phyloP scores from a whole-genome alignment of 2,329 filamentous ascomycete species.

The Pochonia chlamydosporia region DNA sequence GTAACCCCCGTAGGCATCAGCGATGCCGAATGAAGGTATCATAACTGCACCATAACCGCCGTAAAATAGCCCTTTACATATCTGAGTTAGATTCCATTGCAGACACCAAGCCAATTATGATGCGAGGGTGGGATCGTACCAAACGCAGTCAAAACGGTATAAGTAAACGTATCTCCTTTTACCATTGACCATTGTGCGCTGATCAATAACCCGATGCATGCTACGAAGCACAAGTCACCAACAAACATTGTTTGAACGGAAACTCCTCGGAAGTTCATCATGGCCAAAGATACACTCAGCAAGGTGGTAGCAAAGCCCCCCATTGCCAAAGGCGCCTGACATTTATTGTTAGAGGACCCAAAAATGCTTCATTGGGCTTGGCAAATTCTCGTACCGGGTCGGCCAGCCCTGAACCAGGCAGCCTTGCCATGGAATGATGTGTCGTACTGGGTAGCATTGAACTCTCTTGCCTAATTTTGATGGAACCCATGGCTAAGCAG shows the following conservation, averaged over 20 bases:
- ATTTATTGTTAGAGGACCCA: no score
- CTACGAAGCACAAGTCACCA: conserved; percentile 22
- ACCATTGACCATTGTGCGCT: conserved; percentile 23
- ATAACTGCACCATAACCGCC: conserved; percentile 21
- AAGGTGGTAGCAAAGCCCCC: conserved; percentile 23
- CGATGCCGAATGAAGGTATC: conserved; percentile 17
- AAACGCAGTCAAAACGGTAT: conserved; percentile 21
- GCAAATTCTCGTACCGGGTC: no score
- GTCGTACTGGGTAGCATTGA: no score
- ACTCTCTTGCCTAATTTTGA: no score
- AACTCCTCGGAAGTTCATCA: conserved; percentile 24
- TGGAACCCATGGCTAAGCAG: no score
- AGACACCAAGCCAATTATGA: no score
- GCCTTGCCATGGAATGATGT: no score
- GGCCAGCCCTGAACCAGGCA: no score
- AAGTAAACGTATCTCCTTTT: conserved; percentile 21
- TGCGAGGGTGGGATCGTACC: conserved; percentile 11
- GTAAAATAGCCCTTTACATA: conserved; percentile 18
- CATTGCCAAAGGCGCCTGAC: conserved; percentile 21
- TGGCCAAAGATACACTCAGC: conserved; percentile 18
- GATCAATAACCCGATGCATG: conserved; percentile 21
- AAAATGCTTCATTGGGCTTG: no score
- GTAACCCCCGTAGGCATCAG: conserved; percentile 19
- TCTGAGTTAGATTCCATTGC: neutral
- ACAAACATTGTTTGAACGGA: conserved; percentile 20